A percentile compares a stretch with the other conserved stretches of the same genome.
Evolutionary conservation across 2,329 filamentous ascomycete species (phyloP).

Genomic region (Tolypocladium cylindrosporum): DNA sequence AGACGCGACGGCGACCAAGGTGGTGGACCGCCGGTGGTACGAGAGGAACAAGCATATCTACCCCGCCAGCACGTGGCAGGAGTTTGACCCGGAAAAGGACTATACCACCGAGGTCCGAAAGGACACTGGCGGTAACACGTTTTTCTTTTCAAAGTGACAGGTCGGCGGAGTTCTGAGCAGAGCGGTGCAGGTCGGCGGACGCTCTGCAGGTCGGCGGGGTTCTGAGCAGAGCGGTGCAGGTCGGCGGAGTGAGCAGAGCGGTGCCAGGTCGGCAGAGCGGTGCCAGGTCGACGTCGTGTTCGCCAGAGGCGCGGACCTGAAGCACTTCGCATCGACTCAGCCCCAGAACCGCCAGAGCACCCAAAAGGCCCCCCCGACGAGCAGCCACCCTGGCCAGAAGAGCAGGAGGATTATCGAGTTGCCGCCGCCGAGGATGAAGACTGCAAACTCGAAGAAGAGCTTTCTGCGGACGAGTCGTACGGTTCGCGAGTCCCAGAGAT

Average conservation of each 20-base stretch:
- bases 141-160: slow-evolving; percentile 60
- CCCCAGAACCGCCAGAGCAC: slow-evolving; percentile 22
- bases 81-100: slow-evolving; percentile 84
- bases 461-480: slow-evolving; percentile 30
- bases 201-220: too few relatives aligned
- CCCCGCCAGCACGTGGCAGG: slow-evolving; percentile 89
- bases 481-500: slow-evolving; percentile 27
- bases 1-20: slow-evolving; percentile 77
- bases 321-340: slow-evolving; percentile 12
- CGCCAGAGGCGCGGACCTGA: too few relatives aligned
- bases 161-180: too few relatives aligned
- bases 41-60: slow-evolving; percentile 98
- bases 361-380: slow-evolving; percentile 29
- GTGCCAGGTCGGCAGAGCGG: too few relatives aligned
- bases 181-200: too few relatives aligned
- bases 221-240: too few relatives aligned
- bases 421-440: slow-evolving; percentile 38
- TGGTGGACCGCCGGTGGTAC: slow-evolving; percentile 94
- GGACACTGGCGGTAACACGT: slow-evolving; percentile 82
- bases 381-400: slow-evolving; percentile 48
- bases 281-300: too few relatives aligned
- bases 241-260: too few relatives aligned
- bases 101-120: slow-evolving; percentile 69
- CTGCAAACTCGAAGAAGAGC: slow-evolving; percentile 41
- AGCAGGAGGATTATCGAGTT: slow-evolving; percentile 38